phyloP scores from a whole-genome alignment of 257 asterid species.

The Anisodus acutangulus region DNA sequence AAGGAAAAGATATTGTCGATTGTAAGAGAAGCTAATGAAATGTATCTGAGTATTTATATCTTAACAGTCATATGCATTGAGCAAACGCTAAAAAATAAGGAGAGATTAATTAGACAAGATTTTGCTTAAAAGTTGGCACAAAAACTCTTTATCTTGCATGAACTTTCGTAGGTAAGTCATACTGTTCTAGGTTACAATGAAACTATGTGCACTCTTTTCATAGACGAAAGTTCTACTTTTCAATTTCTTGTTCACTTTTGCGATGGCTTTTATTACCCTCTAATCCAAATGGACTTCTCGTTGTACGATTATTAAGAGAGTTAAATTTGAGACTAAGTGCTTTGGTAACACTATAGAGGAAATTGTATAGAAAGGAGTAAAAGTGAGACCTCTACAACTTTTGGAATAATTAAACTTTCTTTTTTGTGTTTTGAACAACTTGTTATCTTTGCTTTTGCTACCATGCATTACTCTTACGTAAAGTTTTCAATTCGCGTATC shows the following conservation, averaged over 20 bases:
- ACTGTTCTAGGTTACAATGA: not conserved
- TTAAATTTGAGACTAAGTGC: not conserved
- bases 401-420: not conserved
- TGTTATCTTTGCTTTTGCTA: not conserved
- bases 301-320: not conserved
- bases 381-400: not conserved
- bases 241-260: not conserved
- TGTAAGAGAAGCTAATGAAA: not conserved
- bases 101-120: constrained; percentile 5
- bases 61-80: not conserved
- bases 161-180: not conserved
- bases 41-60: not conserved
- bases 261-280: not conserved
- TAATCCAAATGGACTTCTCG: no score
- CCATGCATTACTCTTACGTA: not conserved
- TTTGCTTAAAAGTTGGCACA: not conserved
- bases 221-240: not conserved
- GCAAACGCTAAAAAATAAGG: not conserved
- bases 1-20: not conserved
- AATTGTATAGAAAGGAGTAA: not conserved
- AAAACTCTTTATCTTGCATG: not conserved
- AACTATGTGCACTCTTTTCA: not conserved
- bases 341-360: not conserved
- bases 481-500: not conserved
- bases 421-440: not conserved